Conservation (phyloP, 2,329 filamentous ascomycete genomes). For the Verticillium alfalfae region DNA sequence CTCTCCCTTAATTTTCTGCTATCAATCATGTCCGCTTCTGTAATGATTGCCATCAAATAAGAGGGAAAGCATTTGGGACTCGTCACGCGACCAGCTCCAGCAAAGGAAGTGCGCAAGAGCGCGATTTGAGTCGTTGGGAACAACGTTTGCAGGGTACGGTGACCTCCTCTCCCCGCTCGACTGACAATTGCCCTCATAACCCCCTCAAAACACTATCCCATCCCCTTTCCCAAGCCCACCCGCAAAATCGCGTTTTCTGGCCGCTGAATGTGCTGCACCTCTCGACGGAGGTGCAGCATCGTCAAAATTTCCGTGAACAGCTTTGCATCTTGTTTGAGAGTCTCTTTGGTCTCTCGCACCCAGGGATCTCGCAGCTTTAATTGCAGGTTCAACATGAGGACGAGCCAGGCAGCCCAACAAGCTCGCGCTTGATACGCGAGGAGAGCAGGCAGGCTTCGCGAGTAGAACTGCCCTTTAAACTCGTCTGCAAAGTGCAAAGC, state of each 20-base stretch:
- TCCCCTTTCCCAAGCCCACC: not conserved
- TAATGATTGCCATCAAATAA: not conserved
- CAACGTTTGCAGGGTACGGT: conserved; percentile 8
- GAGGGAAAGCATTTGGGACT: not conserved
- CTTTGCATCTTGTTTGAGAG: not conserved
- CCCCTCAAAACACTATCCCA: not conserved
- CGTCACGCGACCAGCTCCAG: not conserved
- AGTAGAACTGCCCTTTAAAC: not conserved
- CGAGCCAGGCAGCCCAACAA: not conserved
- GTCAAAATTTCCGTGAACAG: not conserved
- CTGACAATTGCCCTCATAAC: not conserved
- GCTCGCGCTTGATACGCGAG: not conserved
- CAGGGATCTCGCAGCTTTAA: not conserved
- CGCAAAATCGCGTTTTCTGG: not conserved
- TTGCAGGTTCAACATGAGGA: not conserved
- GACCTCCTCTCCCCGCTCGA: conserved; percentile 6
- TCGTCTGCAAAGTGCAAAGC: not conserved
- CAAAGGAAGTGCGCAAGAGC: not conserved
- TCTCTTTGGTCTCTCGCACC: not conserved
- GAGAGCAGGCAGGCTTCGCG: not conserved
- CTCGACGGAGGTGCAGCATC: not conserved
- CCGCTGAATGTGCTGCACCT: not conserved
- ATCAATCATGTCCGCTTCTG: not conserved
- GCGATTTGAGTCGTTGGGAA: not conserved
- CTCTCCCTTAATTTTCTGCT: not conserved